Percentiles rank a stretch among this genome's conserved stretches.
Evolutionary conservation across 441 rosid genomes (phyloP).

Genomic region (Lepidium campestre): DNA sequence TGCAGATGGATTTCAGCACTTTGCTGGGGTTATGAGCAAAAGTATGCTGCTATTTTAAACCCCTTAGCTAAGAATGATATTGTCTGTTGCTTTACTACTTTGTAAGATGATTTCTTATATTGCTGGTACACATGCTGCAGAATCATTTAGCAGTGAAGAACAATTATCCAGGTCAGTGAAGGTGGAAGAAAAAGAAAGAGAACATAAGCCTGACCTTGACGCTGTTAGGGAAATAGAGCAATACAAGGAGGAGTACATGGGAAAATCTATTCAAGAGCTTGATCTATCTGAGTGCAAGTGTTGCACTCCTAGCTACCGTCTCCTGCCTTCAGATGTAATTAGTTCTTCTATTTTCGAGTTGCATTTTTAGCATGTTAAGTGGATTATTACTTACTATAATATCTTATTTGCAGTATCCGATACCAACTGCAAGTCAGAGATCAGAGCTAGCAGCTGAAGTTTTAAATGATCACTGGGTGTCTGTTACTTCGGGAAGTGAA

Average conservation of each 20-base stretch:
- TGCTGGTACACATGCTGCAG: constrained; percentile 36
- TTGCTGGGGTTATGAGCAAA: constrained; percentile 87
- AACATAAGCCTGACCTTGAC: constrained; percentile 55
- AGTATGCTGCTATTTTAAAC: constrained; percentile 49
- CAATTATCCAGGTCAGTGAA: constrained; percentile 50
- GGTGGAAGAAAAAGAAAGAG: constrained; percentile 73
- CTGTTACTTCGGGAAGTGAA: constrained; percentile 99
- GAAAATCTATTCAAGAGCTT: constrained; percentile 93
- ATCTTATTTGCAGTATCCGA: constrained; percentile 68
- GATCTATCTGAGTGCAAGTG: constrained; percentile 88
- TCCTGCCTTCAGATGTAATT: constrained; percentile 86
- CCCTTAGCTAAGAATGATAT: background rate
- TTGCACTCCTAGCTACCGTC: constrained; percentile 97
- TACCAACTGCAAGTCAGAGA: constrained; percentile 74
- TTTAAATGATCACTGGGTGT: constrained; percentile 96
- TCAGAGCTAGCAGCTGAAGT: constrained; percentile 85
- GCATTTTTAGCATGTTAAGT: constrained; percentile 4
- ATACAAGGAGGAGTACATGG: constrained; percentile 70
- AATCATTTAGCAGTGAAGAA: constrained; percentile 52
- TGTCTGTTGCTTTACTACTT: constrained; percentile 2
- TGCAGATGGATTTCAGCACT: constrained; percentile 80
- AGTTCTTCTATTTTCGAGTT: constrained; percentile 7
- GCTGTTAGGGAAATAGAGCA: constrained; percentile 59
- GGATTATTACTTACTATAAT: background rate
- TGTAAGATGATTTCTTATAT: constrained; percentile 20